Conservation (phyloP, 2,329 filamentous ascomycete species). For the Corynespora cassiicola region DNA sequence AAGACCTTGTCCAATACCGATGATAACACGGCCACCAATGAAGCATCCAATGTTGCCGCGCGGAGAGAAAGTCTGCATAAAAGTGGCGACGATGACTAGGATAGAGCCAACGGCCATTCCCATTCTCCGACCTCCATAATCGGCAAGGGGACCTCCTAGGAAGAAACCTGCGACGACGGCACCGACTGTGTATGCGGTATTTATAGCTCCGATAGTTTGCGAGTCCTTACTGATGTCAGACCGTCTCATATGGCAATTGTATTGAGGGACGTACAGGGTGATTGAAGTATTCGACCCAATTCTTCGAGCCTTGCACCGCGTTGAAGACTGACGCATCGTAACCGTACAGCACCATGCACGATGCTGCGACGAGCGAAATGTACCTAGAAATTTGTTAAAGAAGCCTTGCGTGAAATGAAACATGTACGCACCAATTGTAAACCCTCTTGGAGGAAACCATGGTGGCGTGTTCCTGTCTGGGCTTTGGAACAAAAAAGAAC, state of each 20-base stretch:
- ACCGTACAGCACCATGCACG: slow-evolving; percentile 77
- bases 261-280: slow-evolving; percentile 33
- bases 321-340: slow-evolving; percentile 80
- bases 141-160: slow-evolving; percentile 68
- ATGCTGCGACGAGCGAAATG: slow-evolving; percentile 72
- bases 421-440: slow-evolving; percentile 55
- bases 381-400: slow-evolving; percentile 55
- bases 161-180: slow-evolving; percentile 75
- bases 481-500: slow-evolving; percentile 8
- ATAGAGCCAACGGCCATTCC: slow-evolving; percentile 71
- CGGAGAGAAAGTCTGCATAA: slow-evolving; percentile 72
- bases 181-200: slow-evolving; percentile 74
- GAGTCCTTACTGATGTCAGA: slow-evolving; percentile 18
- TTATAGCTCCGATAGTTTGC: slow-evolving; percentile 63
- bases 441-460: slow-evolving; percentile 46
- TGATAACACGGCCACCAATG: slow-evolving; percentile 71
- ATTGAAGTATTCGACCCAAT: slow-evolving; percentile 72
- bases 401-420: slow-evolving; percentile 7
- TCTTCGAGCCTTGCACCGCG: slow-evolving; percentile 70
- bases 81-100: slow-evolving; percentile 71
- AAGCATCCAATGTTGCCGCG: slow-evolving; percentile 66
- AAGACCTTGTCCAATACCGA: slow-evolving; percentile 74
- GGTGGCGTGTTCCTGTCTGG: slow-evolving; percentile 17
- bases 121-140: slow-evolving; percentile 66
- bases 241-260: background rate